A percentile compares a stretch with the other conserved stretches of the same genome.
phyloP scores from a whole-genome alignment of 805 yeast species.

The Metschnikowia similis region DNA sequence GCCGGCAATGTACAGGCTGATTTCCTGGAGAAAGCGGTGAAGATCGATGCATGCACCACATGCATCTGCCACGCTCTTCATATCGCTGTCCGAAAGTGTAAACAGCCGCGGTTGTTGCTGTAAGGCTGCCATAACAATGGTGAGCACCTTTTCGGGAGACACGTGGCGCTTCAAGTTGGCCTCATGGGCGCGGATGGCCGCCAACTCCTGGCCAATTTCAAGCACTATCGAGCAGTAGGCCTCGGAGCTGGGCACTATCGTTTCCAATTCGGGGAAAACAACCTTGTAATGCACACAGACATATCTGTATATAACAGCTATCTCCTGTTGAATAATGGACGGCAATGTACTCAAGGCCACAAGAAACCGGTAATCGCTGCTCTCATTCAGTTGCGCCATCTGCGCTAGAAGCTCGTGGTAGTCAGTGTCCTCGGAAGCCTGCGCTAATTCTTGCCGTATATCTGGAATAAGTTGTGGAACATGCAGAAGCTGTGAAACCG shows the following conservation, averaged over 20 bases:
- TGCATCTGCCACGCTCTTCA: slow-evolving; percentile 37
- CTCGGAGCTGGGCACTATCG: slow-evolving; percentile 56
- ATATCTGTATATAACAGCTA: slow-evolving; percentile 44
- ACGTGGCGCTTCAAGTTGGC: slow-evolving; percentile 39
- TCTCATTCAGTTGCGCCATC: slow-evolving; percentile 30
- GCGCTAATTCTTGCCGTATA: slow-evolving; percentile 18
- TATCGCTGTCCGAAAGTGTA: slow-evolving; percentile 23
- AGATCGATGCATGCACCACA: slow-evolving; percentile 48
- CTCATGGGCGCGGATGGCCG: slow-evolving; percentile 26
- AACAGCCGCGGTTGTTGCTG: slow-evolving; percentile 30
- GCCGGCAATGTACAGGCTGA: slow-evolving; percentile 53
- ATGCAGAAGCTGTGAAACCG: slow-evolving; percentile 20
- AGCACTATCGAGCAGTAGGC: slow-evolving; percentile 55
- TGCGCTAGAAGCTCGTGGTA: slow-evolving; percentile 29
- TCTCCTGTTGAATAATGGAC: slow-evolving; percentile 52
- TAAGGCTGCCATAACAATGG: slow-evolving; percentile 67
- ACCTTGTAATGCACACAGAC: slow-evolving; percentile 51
- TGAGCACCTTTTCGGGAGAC: slow-evolving; percentile 62
- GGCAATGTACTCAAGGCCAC: slow-evolving; percentile 52
- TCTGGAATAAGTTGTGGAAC: slow-evolving; percentile 23
- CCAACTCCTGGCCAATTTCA: slow-evolving; percentile 47
- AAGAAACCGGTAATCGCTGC: slow-evolving; percentile 43
- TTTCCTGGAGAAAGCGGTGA: slow-evolving; percentile 35
- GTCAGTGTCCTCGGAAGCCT: slow-evolving; percentile 23
- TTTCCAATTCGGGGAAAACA: slow-evolving; percentile 68